These are phyloP conservation scores for Candida saitoana DNA, from an alignment of 805 yeast genomes.

Conservation along the genomic window DNA sequence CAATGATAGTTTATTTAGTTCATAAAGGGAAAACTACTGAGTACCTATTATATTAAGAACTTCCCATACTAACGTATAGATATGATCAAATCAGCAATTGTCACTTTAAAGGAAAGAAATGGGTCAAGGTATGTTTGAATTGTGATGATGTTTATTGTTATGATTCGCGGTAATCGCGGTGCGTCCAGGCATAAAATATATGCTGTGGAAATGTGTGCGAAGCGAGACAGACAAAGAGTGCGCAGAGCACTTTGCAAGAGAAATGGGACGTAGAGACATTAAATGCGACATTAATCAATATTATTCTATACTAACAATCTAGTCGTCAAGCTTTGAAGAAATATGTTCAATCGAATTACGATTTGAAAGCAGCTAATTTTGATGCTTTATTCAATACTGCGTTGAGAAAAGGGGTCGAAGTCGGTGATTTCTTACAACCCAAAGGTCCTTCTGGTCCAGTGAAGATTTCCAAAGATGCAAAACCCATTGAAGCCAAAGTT, in stretches of 20 bases:
- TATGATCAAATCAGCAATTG: slow-evolving; percentile 64
- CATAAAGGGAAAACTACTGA: no score
- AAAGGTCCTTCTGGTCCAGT: slow-evolving; percentile 89
- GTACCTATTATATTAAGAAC: no score
- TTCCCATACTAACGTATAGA: slow-evolving; percentile 37
- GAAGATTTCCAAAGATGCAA: slow-evolving; percentile 52
- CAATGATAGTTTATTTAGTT: no score
- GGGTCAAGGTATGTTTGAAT: slow-evolving; percentile 63
- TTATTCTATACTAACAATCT: slow-evolving; percentile 11
- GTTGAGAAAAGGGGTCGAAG: slow-evolving; percentile 71
- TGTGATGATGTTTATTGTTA: no score
- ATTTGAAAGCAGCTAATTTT: slow-evolving; percentile 58
- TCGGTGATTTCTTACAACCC: slow-evolving; percentile 77
- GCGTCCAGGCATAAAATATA: no score
- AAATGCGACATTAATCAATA: neutral
- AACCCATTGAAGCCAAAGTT: slow-evolving; percentile 17
- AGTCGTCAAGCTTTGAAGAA: slow-evolving; percentile 88
- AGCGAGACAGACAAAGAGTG: no score
- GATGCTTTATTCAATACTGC: slow-evolving; percentile 76
- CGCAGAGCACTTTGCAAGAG: no score
- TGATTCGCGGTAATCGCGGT: no score
- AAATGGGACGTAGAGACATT: no score
- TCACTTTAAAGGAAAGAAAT: slow-evolving; percentile 70
- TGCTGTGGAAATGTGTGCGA: no score
- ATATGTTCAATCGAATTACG: slow-evolving; percentile 62